These are phyloP conservation scores for Ascochyta lentis DNA, from an alignment of 2,329 filamentous ascomycete species.

Conservation along the genomic window DNA sequence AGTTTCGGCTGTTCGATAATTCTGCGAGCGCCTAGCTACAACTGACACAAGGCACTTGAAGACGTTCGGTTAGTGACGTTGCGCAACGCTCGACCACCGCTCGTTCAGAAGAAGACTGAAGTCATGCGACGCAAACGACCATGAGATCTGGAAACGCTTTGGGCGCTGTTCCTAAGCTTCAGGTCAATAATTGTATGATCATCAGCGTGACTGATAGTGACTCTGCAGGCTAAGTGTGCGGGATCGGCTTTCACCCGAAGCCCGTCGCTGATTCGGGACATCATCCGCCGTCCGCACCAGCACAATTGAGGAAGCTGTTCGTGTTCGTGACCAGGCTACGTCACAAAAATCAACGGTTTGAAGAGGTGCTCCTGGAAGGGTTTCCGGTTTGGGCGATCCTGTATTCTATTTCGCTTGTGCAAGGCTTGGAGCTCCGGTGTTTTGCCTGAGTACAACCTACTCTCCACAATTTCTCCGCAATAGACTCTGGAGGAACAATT, in stretches of 20 bases:
- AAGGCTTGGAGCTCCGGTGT: background rate
- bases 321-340: background rate
- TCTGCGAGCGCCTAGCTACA: background rate
- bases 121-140: background rate
- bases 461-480: slow-evolving; percentile 5
- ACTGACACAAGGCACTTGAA: background rate
- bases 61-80: background rate
- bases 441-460: background rate
- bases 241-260: slow-evolving; percentile 39
- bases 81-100: background rate
- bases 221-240: slow-evolving; percentile 17
- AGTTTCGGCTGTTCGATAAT: background rate
- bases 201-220: slow-evolving; percentile 27
- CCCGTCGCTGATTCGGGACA: slow-evolving; percentile 21
- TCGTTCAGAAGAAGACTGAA: background rate
- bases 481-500: background rate
- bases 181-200: slow-evolving; percentile 23
- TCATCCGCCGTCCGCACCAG: slow-evolving; percentile 12
- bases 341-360: background rate
- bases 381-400: background rate
- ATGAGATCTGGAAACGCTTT: background rate
- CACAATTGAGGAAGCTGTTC: background rate
- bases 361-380: background rate
- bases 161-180: background rate
- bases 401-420: background rate